Base-by-base conservation (phyloP, 2,329 filamentous ascomycete genomes). In the Neurospora sp. region DNA sequence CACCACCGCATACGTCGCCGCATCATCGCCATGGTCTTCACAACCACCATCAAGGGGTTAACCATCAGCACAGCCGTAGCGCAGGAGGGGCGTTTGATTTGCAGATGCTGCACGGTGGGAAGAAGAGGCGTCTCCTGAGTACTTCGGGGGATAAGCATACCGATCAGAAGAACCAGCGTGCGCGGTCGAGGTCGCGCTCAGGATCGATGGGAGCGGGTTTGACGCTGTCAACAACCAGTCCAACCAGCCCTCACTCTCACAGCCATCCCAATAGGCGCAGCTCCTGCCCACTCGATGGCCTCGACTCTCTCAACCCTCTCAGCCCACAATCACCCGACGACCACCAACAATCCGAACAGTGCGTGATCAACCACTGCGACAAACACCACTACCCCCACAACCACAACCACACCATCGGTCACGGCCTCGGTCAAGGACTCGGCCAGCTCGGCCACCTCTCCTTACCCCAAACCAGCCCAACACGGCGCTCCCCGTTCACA, bases 1-100 rank as follows among this genome's bases (percentile, higher is more conserved):
- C 76, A 71, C 6, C 68, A 52, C 69, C 38, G 73, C 73, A 10
- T 9, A 28, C 52, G 23, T 4, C 52, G 28, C 15, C 23, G 1
- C 23, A 33, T 62, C n/a, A 23, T 13, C 43, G 0, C 5, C 28
- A 46, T 23, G n/a, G 4, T 52, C n/a, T n/a, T 43, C 40, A 19
- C 8, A 10, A 10, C 19, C 19, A 52, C 1, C n/a, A 3, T 6
- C n/a, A 42, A 4, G 40, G 40, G 23, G 23, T 23, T 0, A 19
- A 11, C 43, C 23, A 33, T 5, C 23, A 33, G 4, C 23, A 62
- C 1, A 62, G 52, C 7, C 23, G 23, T 0, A 62, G 52, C 13
- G 52, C 52, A 17, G 52, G 52, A 10, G 13, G 52, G 0, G 23
- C 52, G 1, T 28, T 33, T 2, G 23, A 62, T 17, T 1, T 62